A percentile compares a stretch with the other conserved stretches of the same genome.
phyloP scores from a whole-genome alignment of 179 eudicot species.

The Gypsophila paniculata region DNA sequence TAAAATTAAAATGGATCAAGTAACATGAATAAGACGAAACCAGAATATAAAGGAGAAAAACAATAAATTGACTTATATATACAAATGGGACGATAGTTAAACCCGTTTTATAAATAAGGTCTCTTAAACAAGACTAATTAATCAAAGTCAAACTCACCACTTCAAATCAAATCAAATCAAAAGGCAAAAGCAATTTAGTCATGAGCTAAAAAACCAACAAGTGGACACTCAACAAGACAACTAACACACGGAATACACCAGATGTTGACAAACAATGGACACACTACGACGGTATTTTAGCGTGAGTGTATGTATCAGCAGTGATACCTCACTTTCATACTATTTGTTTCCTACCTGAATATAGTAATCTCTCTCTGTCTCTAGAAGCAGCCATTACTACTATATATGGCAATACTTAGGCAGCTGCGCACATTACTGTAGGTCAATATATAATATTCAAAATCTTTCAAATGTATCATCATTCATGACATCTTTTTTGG shows the following conservation, averaged over 20 bases:
- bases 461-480: neutral
- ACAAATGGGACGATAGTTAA: too few species aligned
- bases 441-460: neutral
- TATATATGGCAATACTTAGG: constrained; percentile 2
- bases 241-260: neutral
- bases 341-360: neutral
- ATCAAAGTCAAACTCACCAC: too few species aligned
- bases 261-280: neutral
- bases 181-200: neutral
- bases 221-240: neutral
- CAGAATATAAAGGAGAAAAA: too few species aligned
- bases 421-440: neutral
- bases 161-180: too few species aligned
- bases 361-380: neutral
- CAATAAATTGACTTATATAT: too few species aligned
- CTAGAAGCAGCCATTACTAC: neutral
- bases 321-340: neutral
- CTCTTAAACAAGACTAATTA: too few species aligned
- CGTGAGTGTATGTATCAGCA: neutral
- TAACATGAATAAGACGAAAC: too few species aligned
- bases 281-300: neutral
- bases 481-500: neutral
- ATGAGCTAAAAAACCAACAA: neutral
- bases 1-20: too few species aligned
- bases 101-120: too few species aligned